A percentile compares a stretch with the other conserved stretches of the same genome.
Evolutionary conservation across 345 rosid species (phyloP).

Genomic region (Linum trigynum): DNA sequence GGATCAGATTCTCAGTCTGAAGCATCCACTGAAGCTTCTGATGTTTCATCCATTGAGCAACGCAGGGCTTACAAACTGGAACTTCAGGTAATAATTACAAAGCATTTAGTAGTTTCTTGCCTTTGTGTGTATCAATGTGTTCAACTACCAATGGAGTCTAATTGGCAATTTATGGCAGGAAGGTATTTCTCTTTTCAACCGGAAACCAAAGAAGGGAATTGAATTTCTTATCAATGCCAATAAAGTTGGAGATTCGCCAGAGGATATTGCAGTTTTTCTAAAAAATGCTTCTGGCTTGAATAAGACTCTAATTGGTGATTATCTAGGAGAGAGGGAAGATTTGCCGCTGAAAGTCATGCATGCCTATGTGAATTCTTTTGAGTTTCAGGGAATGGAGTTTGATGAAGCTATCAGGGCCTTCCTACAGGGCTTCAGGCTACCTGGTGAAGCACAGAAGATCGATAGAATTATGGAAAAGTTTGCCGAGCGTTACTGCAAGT

Average conservation of each 20-base stretch:
- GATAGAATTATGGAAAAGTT: conserved; percentile 99
- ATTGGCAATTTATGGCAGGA: conserved; percentile 75
- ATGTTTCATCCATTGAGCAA: conserved; percentile 84
- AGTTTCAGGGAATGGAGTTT: conserved; percentile 79
- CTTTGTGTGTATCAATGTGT: conserved; percentile 1
- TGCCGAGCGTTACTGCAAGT: conserved; percentile 92
- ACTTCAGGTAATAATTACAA: conserved; percentile 57
- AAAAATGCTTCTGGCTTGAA: conserved; percentile 81
- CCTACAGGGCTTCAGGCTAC: conserved; percentile 91
- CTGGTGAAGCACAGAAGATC: conserved; percentile 99
- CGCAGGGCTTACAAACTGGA: conserved; percentile 99
- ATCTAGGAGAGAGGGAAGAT: conserved; percentile 98
- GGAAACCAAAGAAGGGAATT: conserved; percentile 94
- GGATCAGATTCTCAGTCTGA: conserved; percentile 91
- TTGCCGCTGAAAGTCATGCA: conserved; percentile 94
- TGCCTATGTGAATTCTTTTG: conserved; percentile 92
- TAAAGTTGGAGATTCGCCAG: conserved; percentile 87
- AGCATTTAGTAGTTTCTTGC: conserved; percentile 5
- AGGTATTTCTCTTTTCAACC: conserved; percentile 98
- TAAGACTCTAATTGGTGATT: conserved; percentile 90
- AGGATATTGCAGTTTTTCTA: conserved; percentile 89
- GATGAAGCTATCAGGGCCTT: conserved; percentile 91
- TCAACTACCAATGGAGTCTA: conserved; percentile 20
- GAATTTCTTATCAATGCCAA: conserved; percentile 90
- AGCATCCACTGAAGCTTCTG: conserved; percentile 72